These are phyloP conservation scores for Syzygium aqueum DNA, from an alignment of 345 rosid species.

Conservation along the genomic window DNA sequence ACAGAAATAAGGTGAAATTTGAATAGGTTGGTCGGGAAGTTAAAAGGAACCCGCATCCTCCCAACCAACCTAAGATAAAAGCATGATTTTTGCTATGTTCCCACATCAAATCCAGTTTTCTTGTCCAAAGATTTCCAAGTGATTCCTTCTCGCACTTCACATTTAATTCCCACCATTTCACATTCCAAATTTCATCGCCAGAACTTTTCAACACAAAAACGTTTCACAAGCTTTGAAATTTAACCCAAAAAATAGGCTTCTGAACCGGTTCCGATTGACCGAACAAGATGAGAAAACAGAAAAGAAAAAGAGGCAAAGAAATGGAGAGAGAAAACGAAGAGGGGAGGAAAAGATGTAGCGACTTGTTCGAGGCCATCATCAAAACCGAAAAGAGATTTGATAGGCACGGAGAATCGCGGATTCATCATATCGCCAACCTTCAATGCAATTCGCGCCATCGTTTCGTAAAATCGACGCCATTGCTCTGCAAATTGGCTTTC, in stretches of 20 bases:
- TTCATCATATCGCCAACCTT: constrained; percentile 51
- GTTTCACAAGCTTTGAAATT: not conserved
- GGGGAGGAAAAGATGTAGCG: constrained; percentile 21
- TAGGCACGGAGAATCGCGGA: constrained; percentile 73
- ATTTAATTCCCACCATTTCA: not conserved
- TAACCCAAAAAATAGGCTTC: not conserved
- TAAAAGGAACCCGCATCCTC: no score
- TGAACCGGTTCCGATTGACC: not conserved
- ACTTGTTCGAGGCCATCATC: constrained; percentile 76
- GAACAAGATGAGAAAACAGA: not conserved
- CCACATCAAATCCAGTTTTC: no score
- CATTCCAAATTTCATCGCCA: not conserved
- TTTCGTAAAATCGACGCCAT: constrained; percentile 19
- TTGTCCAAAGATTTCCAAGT: not conserved
- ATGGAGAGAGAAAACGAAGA: not conserved
- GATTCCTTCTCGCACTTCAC: not conserved
- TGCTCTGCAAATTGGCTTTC: constrained; percentile 75
- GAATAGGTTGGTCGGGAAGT: no score
- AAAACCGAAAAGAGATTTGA: constrained; percentile 30
- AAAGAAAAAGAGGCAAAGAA: no score
- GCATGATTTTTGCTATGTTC: no score
- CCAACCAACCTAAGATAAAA: not conserved
- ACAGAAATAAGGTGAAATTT: no score
- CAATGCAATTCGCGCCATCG: constrained; percentile 59
- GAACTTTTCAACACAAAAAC: no score